Evolutionary conservation across 352 stramenopile species (phyloP).

Genomic region (Phytophthora nicotianae): DNA sequence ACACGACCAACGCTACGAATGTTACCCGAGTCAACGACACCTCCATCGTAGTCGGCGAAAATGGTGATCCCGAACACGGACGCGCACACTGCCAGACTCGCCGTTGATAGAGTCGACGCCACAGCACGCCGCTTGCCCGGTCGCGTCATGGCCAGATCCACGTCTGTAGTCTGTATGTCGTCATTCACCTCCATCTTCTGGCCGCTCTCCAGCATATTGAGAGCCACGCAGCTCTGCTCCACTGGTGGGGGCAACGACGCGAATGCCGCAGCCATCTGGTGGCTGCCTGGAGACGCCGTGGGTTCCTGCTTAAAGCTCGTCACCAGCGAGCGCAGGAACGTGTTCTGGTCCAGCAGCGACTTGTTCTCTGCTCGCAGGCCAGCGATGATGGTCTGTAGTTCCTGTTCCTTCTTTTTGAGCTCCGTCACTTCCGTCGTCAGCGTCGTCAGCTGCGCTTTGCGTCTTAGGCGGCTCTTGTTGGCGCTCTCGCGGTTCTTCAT

Average conservation of each 20-base stretch:
- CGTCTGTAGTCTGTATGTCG: slow-evolving; percentile 22
- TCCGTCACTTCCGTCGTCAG: slow-evolving; percentile 64
- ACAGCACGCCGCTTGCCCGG: slow-evolving; percentile 47
- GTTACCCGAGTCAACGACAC: slow-evolving; percentile 35
- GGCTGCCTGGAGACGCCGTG: slow-evolving; percentile 12
- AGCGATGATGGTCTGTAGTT: slow-evolving; percentile 71
- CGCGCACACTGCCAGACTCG: slow-evolving; percentile 68
- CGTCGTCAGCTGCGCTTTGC: slow-evolving; percentile 73
- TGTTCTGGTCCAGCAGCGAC: slow-evolving; percentile 78
- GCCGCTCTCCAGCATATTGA: slow-evolving; percentile 36
- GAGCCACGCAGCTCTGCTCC: slow-evolving; percentile 22
- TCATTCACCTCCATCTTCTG: slow-evolving; percentile 32
- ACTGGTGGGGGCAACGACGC: slow-evolving; percentile 40
- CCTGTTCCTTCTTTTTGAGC: slow-evolving; percentile 70
- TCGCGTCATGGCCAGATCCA: slow-evolving; percentile 22
- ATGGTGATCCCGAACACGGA: slow-evolving; percentile 84
- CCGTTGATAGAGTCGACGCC: slow-evolving; percentile 52
- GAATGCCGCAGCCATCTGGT: slow-evolving; percentile 20
- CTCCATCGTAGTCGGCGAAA: slow-evolving; percentile 61
- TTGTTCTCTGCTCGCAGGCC: slow-evolving; percentile 79
- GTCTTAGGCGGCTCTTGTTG: slow-evolving; percentile 78
- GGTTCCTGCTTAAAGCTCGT: slow-evolving; percentile 49
- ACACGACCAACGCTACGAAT: slow-evolving; percentile 64
- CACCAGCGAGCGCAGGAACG: slow-evolving; percentile 77
- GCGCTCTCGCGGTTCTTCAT: slow-evolving; percentile 90